These are phyloP conservation scores for Didymellaceae sp. DNA, from an alignment of 2,329 filamentous ascomycete species.

Conservation along the genomic window DNA sequence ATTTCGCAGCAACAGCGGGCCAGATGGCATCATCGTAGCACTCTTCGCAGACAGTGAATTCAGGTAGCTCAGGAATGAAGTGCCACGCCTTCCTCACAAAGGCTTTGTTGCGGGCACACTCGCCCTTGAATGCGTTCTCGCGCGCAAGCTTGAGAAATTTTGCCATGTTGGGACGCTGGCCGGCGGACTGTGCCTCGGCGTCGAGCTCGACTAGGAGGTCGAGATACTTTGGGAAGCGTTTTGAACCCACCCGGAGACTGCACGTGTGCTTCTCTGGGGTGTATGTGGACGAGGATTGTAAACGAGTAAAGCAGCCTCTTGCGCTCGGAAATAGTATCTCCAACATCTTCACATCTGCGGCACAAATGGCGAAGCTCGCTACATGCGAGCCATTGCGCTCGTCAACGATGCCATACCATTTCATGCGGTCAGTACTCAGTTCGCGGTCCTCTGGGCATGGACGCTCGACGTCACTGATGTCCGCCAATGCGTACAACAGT, in stretches of 20 bases:
- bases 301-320: slow-evolving; percentile 65
- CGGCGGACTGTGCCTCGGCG: slow-evolving; percentile 46
- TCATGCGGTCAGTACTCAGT: slow-evolving; percentile 56
- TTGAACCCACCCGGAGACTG: slow-evolving; percentile 69
- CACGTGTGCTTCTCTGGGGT: slow-evolving; percentile 60
- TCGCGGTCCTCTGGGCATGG: slow-evolving; percentile 65
- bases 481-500: slow-evolving; percentile 72
- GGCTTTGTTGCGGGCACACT: slow-evolving; percentile 71
- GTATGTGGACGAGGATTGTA: slow-evolving; percentile 33
- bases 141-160: slow-evolving; percentile 70
- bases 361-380: slow-evolving; percentile 76
- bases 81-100: slow-evolving; percentile 74
- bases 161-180: slow-evolving; percentile 59
- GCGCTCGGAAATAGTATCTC: slow-evolving; percentile 77
- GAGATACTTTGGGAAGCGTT: slow-evolving; percentile 63
- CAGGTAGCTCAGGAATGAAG: slow-evolving; percentile 74
- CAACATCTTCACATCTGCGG: slow-evolving; percentile 73
- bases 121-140: slow-evolving; percentile 49
- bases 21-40: slow-evolving; percentile 83
- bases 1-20: slow-evolving; percentile 64
- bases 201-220: slow-evolving; percentile 63
- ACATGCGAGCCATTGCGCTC: slow-evolving; percentile 69
- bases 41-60: slow-evolving; percentile 84
- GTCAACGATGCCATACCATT: slow-evolving; percentile 80
- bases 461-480: slow-evolving; percentile 63